phyloP scores from a whole-genome alignment of 495 filamentous ascomycete species.

The Entonaema liquescens region DNA sequence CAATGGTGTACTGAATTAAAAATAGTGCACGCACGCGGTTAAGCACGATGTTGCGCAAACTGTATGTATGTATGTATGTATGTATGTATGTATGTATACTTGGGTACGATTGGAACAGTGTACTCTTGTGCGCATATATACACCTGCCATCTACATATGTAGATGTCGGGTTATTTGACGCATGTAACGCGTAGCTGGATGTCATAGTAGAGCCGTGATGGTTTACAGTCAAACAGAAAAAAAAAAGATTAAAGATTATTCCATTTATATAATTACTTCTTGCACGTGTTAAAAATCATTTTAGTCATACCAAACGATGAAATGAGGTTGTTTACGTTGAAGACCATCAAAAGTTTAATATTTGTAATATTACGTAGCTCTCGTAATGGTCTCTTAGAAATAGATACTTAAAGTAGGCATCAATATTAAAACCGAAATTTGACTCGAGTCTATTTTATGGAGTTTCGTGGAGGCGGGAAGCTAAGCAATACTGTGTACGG shows the following conservation, averaged over 20 bases:
- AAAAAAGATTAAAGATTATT: neutral
- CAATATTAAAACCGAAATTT: no score
- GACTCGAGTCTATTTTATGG: slow-evolving; percentile 27
- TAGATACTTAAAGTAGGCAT: no score
- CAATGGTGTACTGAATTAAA: slow-evolving; percentile 17
- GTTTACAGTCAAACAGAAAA: slow-evolving; percentile 16
- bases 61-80: neutral
- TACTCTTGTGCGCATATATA: neutral
- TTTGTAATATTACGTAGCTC: slow-evolving; percentile 23
- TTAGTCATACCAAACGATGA: no score
- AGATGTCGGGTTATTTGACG: neutral
- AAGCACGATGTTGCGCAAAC: slow-evolving; percentile 10
- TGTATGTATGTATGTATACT: neutral
- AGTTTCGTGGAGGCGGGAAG: slow-evolving; percentile 6
- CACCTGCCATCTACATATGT: slow-evolving; percentile 3
- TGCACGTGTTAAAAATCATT: slow-evolving; percentile 13
- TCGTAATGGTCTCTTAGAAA: slow-evolving; percentile 10
- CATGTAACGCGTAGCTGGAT: slow-evolving; percentile 1
- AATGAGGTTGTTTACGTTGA: no score
- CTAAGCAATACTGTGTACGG: slow-evolving; percentile 6
- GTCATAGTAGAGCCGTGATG: slow-evolving; percentile 8
- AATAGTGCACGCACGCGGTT: slow-evolving; percentile 23
- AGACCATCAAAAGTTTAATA: neutral
- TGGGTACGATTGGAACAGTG: neutral
- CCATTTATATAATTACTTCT: neutral